A percentile compares a stretch with the other conserved stretches of the same genome.
These are phyloP conservation scores for Talaromyces islandicus DNA, from an alignment of 2,329 filamentous ascomycete genomes.

Conservation along the genomic window DNA sequence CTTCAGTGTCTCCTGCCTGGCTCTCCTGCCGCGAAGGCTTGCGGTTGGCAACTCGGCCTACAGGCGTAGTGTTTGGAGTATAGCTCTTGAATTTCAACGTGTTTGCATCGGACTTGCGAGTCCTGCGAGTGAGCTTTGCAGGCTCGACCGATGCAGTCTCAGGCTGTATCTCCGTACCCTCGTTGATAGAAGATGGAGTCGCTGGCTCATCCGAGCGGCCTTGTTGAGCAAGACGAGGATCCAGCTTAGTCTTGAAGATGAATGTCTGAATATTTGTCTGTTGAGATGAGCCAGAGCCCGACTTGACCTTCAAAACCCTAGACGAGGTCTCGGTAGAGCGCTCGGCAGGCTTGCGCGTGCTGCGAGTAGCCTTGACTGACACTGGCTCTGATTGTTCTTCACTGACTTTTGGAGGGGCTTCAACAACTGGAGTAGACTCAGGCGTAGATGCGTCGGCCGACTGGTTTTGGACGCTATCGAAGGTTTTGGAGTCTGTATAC, in stretches of 20 bases:
- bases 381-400: slow-evolving; percentile 6
- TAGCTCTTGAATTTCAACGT: slow-evolving; percentile 10
- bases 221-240: slow-evolving; percentile 5
- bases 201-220: slow-evolving; percentile 10
- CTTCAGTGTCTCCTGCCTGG: slow-evolving; percentile 1
- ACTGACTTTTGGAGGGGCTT: slow-evolving; percentile 5
- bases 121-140: slow-evolving; percentile 5
- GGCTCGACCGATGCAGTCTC: not conserved
- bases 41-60: not conserved
- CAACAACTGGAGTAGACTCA: not conserved
- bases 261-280: slow-evolving; percentile 11
- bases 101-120: slow-evolving; percentile 7
- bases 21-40: slow-evolving; percentile 5
- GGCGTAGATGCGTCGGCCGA: slow-evolving; percentile 4
- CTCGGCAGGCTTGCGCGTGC: slow-evolving; percentile 5
- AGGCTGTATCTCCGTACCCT: not conserved
- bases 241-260: slow-evolving; percentile 10
- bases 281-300: slow-evolving; percentile 8
- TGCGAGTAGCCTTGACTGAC: slow-evolving; percentile 5
- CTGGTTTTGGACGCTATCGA: slow-evolving; percentile 7
- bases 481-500: slow-evolving; percentile 6
- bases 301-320: slow-evolving; percentile 10
- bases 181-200: slow-evolving; percentile 5
- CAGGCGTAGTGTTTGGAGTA: slow-evolving; percentile 6
- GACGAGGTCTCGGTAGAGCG: slow-evolving; percentile 10